Base-by-base conservation (phyloP, 2,329 filamentous ascomycete genomes). In the Colletotrichum sp. region DNA sequence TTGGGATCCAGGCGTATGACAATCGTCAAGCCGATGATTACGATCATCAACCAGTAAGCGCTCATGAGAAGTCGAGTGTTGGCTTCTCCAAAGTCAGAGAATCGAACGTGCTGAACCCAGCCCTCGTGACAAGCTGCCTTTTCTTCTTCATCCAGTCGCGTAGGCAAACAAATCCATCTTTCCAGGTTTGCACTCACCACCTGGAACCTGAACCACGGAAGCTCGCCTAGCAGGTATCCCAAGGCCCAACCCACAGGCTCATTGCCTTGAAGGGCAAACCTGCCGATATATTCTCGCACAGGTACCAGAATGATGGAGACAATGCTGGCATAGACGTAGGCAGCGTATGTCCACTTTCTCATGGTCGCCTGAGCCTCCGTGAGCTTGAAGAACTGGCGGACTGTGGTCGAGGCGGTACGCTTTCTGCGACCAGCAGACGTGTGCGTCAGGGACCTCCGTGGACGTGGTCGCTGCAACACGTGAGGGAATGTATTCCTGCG, bases 211-310 rank as follows among this genome's bases (percentile, higher is more conserved):
- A 98, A 92, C 81, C 88, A 89, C 0, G 91, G 89, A 13, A 96
- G 82, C 79, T 98, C 94, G 15, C 96, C 96, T 77, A 99, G 91
- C 4, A 98, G 87, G 83, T 99, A 99, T 3, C 95, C 94, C 13
- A 98, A 84, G 0, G 95, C 96, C 97, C 97, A 99, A 4, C 96
- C 95, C 60, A 99, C 91, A 0, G 97, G 96, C 80, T 99, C 97
- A 68, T 92, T 87, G 18, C 92, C 92, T 39, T 89, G 81, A 2
- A 99, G 88, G 16, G 95, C 96, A 77, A 90, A 88, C 59, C 86
- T 85, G 52, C 90, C 86, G 66, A 99, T 92, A 79, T 95, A 94
- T 4, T 88, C 87, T 70, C 96, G 91, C 32, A 99, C 90, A 0
- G 93, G 94, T 5, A 92, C 85, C 5, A 98, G 85, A 68, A 98